Base-by-base conservation (phyloP, 1,139 yeast genomes). In the Diutina scorzettiae region DNA sequence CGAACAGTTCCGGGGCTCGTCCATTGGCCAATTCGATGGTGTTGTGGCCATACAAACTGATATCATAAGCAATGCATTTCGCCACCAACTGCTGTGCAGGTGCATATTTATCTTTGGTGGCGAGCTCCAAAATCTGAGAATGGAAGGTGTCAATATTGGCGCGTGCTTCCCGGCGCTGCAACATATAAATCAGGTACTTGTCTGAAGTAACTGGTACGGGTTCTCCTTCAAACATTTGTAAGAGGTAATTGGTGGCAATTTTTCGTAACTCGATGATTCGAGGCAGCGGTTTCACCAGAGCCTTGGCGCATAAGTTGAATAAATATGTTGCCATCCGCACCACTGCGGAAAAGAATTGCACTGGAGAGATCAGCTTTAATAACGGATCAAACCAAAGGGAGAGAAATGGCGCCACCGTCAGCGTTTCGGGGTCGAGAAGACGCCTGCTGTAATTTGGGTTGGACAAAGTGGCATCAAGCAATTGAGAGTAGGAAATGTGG, bases 381-480 rank as follows among this genome's bases (percentile, higher is more conserved):
- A 37, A 25, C 4, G 40, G 32, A 9, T 21, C 40, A 18, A 37
- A 27, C 30, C 30, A 27, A 9, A 11, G 6, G 12, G 30, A 11
- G 30, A 27, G 30, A 12, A 11, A 27, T 9, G 30, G 11, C n/a
- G 3, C 17, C 6, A 33, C 24, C 12, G 37, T 19, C 28, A 32
- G 45, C 19, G 16, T 2, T 7, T 19, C 25, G 11, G 41, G 16
- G n/a, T 41, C 24, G 59, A 45, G 25, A 45, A 51, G 14, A 9
- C 16, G 27, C 7, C 8, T 21, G 6, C 14, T 8, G 17, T 30
- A 53, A 30, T 37, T 45, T 1, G 46, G 43, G 20, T 48, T 63
- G 14, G 55, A 50, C 41, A 71, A 54, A 31, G 78, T 62, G n/a
- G 73, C 64, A 47, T 78, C 84, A 37, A 80, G 53, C 34, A 78